Base-by-base conservation (phyloP, 2,329 filamentous ascomycete genomes). In the Phoma herbarum region DNA sequence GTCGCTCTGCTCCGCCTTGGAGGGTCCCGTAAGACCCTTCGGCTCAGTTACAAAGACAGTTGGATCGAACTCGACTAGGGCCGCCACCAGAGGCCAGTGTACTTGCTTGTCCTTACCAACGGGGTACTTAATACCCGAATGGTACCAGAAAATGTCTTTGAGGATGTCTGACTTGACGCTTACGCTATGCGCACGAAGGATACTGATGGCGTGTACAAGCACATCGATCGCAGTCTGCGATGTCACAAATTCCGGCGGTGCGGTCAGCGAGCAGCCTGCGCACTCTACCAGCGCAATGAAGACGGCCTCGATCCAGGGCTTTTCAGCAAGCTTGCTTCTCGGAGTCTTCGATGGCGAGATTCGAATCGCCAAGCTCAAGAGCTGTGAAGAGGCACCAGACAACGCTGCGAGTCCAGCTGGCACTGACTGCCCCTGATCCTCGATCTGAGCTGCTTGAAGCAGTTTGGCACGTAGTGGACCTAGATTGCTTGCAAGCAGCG, bases 291-390 rank as follows among this genome's bases (percentile, higher is more conserved):
- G 68, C 1, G 73, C 71, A 6, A 69, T 55, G 46, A 82, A 78
- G 9, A 78, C 66, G 12, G 71, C 68, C 50, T 82, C 78, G 10
- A 82, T 69, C 81, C 81, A 83, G 4, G 80, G 75, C 37, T 68
- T 71, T 59, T 82, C 80, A 8, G 73, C 67, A 10, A 75, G 64
- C 22, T 74, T 77, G 55, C 75, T 74, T 53, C 76, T 78, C 9
- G 78, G 76, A 3, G 77, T 81, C 18, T 72, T 73, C 3, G 74
- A 75, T 23, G 78, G 74, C 6, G 75, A 77, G 28, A 74, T 77
- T 33, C 78, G 75, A 9, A 82, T 71, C 5, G 76, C 74, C 35
- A 82, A 60, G 42, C 80, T 75, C 4, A 82, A 67, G 16, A 83
- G 59, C 29, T 68, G 63, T 14, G 71, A 67, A n/a, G 74, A 62